Conservation (phyloP, 176 grass and related monocot genomes). For the Stipa capillata region DNA sequence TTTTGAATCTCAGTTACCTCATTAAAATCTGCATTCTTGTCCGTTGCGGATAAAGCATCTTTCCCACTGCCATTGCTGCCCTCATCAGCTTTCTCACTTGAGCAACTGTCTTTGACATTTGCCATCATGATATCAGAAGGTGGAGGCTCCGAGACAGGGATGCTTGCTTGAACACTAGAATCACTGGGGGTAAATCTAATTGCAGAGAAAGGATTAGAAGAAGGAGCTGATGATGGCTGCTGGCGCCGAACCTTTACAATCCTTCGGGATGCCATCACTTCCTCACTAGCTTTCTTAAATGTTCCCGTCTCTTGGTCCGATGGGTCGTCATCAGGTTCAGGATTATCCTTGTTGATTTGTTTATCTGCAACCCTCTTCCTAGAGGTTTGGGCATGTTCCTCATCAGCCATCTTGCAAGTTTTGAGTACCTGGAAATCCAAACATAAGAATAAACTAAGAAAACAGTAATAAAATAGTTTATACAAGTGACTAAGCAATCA, state of each 20-base stretch:
- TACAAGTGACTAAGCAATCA: not conserved
- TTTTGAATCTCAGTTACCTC: constrained; percentile 6
- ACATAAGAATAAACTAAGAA: not conserved
- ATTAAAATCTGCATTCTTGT: constrained; percentile 8
- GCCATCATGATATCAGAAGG: constrained; percentile 29
- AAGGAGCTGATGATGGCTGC: constrained; percentile 34
- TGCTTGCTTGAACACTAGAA: constrained; percentile 35
- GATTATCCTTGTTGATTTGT: constrained; percentile 79
- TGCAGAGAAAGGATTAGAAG: constrained; percentile 77
- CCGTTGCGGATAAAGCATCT: constrained; percentile 3
- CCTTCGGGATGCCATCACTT: constrained; percentile 88
- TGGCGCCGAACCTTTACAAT: constrained; percentile 79
- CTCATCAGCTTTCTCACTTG: constrained; percentile 19
- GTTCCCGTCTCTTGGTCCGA: constrained; percentile 55
- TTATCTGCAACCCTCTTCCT: constrained; percentile 85
- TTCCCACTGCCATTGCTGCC: constrained; percentile 34
- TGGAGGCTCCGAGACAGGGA: constrained; percentile 19
- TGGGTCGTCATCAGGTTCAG: constrained; percentile 73
- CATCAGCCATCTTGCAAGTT: constrained; percentile 52
- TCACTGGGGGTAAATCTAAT: constrained; percentile 56
- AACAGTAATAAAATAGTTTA: not conserved
- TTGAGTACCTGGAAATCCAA: constrained; percentile 10
- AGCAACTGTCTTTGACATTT: constrained; percentile 2
- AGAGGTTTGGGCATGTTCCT: constrained; percentile 54
- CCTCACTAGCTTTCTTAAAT: constrained; percentile 92